Evolutionary conservation across 2,329 filamentous ascomycete genomes (phyloP).

Genomic region (Fusarium sp.): DNA sequence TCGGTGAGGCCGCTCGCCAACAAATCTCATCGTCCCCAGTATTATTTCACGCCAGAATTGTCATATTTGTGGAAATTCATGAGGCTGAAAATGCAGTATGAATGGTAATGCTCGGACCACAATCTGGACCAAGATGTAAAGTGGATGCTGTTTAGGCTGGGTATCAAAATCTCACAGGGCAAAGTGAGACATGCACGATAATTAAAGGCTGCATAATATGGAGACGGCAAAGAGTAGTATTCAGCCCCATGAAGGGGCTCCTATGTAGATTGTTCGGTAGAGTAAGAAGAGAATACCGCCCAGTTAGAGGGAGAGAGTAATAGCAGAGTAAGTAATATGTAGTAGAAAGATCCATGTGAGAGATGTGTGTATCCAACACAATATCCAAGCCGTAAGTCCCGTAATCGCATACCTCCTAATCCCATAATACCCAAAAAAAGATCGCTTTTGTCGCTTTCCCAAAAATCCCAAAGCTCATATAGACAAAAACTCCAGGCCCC

Average conservation of each 20-base stretch:
- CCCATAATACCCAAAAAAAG: constrained; percentile 12
- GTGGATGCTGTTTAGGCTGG: constrained; percentile 7
- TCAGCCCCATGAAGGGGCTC: constrained; percentile 18
- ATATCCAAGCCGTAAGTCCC: constrained; percentile 29
- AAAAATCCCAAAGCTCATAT: constrained; percentile 17
- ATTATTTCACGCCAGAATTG: neutral
- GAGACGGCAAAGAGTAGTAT: constrained; percentile 30
- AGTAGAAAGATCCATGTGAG: constrained; percentile 9
- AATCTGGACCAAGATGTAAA: constrained; percentile 3
- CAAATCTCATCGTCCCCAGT: neutral
- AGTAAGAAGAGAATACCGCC: constrained; percentile 29
- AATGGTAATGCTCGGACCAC: constrained; percentile 9
- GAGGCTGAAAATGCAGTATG: constrained; percentile 28
- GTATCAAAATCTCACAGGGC: constrained; percentile 2
- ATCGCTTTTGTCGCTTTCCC: constrained; percentile 41
- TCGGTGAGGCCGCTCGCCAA: constrained; percentile 27
- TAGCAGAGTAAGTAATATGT: constrained; percentile 33
- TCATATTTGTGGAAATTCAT: constrained; percentile 11
- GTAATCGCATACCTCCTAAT: constrained; percentile 25
- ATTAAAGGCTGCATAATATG: constrained; percentile 25
- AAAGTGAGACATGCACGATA: constrained; percentile 11
- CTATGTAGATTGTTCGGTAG: constrained; percentile 17
- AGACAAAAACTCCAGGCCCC: constrained; percentile 31
- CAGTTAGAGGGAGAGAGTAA: constrained; percentile 12
- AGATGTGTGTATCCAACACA: constrained; percentile 2